These are phyloP conservation scores for Alloteropsis semialata DNA, from an alignment of 176 grass and related monocot genomes.

Conservation along the genomic window DNA sequence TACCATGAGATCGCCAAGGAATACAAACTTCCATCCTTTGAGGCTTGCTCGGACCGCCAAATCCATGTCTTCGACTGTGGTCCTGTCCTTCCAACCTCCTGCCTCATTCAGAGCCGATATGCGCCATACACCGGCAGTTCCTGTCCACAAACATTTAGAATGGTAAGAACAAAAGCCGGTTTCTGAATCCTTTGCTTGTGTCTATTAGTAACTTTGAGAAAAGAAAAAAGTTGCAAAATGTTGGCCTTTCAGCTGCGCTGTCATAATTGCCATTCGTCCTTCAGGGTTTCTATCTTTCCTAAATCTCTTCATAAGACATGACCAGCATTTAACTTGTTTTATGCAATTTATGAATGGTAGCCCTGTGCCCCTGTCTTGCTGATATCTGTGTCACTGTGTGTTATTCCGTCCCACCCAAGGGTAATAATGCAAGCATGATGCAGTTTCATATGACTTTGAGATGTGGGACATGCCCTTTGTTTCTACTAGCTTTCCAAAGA, in stretches of 20 bases:
- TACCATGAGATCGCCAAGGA: conserved; percentile 67
- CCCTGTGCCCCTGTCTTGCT: background rate
- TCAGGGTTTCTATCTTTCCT: background rate
- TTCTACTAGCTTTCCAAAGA: background rate
- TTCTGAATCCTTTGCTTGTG: background rate
- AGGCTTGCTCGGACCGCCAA: conserved; percentile 69
- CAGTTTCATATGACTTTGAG: conserved; percentile 1
- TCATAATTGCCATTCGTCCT: background rate
- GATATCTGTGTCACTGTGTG: background rate
- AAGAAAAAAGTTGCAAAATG: background rate
- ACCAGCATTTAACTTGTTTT: background rate
- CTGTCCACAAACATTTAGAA: conserved; percentile 29
- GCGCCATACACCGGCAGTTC: conserved; percentile 70
- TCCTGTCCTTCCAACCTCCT: conserved; percentile 77
- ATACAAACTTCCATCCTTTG: conserved; percentile 78
- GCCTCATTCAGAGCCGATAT: conserved; percentile 68
- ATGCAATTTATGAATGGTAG: background rate
- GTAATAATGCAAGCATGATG: background rate
- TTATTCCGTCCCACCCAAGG: background rate
- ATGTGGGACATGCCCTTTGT: background rate
- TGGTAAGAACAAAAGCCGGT: background rate
- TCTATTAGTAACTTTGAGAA: background rate
- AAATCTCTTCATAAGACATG: background rate
- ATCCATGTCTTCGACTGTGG: conserved; percentile 88
- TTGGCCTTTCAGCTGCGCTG: background rate